Evolutionary conservation across 805 yeast genomes (phyloP), one percentile per base, ranked within the genome.

Genomic region (Lipomyces chichibuensis): DNA sequence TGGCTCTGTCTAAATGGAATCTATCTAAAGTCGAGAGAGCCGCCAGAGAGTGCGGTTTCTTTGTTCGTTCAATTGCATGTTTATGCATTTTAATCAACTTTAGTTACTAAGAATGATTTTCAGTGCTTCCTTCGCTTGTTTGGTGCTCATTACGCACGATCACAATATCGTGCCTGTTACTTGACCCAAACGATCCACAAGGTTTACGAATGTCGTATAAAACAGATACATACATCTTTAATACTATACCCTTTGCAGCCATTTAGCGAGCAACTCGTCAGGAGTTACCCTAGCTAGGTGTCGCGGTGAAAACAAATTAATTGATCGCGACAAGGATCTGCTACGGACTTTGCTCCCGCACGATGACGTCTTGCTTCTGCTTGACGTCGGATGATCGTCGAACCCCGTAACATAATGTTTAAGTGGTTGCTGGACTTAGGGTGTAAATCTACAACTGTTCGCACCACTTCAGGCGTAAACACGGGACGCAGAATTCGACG

Each of bases 1-100:
- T 37, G 69, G 69, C 53, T 53, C 69, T 11, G 57, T 67, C 52
- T 67, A 67, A 52, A 52, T 23, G 55, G 55, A 52, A 29, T 20
- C 59, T 7, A 29, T 56, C 43, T n/a, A 43, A 43, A 17, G 3
- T 43, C 23, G 49, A 6, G 49, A 23, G 49, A 43, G n/a, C 23
- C 20, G 49, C 49, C 23, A 43, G 49, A 43, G 49, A 43, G 23
- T 13, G n/a, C 43, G 3, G 43, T 43, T 17, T n/a, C 13, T n/a
- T 43, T 43, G 49, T n/a, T 17, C 3, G 20, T 43, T n/a, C 8
- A n/a, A 2, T 3, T 5, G 49, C 8, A 43, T n/a, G 7, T 43
- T 43, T 17, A 43, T 43, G 49, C 49, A 43, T 43, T n/a, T n/a
- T 43, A 43, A 17, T n/a, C 20, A n/a, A 17, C 9, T 43, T 17